A percentile compares a stretch with the other conserved stretches of the same genome.
Evolutionary conservation across 495 filamentous ascomycete species (phyloP).

Genomic region (Penicillium simplicissimum): DNA sequence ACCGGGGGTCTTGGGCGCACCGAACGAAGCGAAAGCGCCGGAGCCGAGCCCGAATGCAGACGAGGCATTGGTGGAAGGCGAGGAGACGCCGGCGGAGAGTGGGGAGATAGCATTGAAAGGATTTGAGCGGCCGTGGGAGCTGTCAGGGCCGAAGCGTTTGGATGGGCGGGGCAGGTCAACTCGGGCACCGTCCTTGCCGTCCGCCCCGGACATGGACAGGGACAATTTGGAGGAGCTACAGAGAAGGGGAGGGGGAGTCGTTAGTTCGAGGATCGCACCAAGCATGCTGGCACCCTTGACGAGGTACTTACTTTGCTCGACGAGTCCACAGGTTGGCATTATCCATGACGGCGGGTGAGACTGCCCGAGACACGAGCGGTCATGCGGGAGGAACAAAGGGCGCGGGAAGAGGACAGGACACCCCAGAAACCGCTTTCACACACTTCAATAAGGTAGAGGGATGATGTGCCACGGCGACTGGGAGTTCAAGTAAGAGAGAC

Average conservation of each 20-base stretch:
- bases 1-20: conserved; percentile 85
- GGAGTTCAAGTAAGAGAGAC: not conserved
- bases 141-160: conserved; percentile 76
- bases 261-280: not conserved
- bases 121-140: conserved; percentile 77
- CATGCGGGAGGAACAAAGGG: conserved; percentile 36
- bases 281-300: not conserved
- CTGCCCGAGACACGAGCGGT: conserved; percentile 46
- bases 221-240: conserved; percentile 84
- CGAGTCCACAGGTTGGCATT: conserved; percentile 84
- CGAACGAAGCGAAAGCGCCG: conserved; percentile 96
- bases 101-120: conserved; percentile 83
- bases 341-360: conserved; percentile 55
- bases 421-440: not conserved
- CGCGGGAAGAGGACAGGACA: conserved; percentile 15
- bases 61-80: conserved; percentile 83
- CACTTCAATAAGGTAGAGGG: not conserved
- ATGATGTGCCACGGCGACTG: conserved; percentile 12
- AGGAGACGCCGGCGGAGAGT: conserved; percentile 67
- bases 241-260: not conserved
- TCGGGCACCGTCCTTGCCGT: conserved; percentile 60
- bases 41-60: conserved; percentile 92
- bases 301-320: conserved; percentile 74
- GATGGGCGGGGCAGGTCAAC: conserved; percentile 65
- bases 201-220: conserved; percentile 70